These are phyloP conservation scores for Teunomyces atbi DNA, from an alignment of 805 yeast genomes.

Conservation along the genomic window DNA sequence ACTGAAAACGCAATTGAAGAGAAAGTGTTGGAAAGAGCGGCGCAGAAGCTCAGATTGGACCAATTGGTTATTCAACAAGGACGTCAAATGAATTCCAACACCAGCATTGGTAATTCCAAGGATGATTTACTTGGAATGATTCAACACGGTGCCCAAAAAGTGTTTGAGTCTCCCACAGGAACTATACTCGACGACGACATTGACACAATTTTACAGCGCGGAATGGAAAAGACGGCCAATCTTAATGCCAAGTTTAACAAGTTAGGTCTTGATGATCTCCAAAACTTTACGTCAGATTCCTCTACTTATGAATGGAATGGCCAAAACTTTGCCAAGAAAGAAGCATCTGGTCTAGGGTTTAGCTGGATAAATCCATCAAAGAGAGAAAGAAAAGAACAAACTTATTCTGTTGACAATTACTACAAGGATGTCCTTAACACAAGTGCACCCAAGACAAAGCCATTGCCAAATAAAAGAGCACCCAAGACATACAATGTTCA, in stretches of 20 bases:
- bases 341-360: conserved; percentile 36
- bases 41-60: conserved; percentile 87
- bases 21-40: conserved; percentile 92
- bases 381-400: conserved; percentile 75
- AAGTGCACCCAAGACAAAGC: conserved; percentile 20
- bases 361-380: conserved; percentile 75
- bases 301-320: conserved; percentile 98
- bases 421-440: conserved; percentile 63
- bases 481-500: conserved; percentile 65
- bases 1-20: conserved; percentile 97
- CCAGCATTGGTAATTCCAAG: conserved; percentile 54
- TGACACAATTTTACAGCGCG: conserved; percentile 75
- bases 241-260: conserved; percentile 80
- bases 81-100: conserved; percentile 47
- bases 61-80: conserved; percentile 97
- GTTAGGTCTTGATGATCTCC: conserved; percentile 89
- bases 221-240: conserved; percentile 76
- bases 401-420: conserved; percentile 73
- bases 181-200: conserved; percentile 62
- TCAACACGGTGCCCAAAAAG: conserved; percentile 92
- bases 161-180: conserved; percentile 55
- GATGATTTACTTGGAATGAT: conserved; percentile 93
- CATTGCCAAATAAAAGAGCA: conserved; percentile 35
- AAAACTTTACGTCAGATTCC: conserved; percentile 83
- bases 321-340: conserved; percentile 65